Evolutionary conservation across 805 yeast genomes (phyloP).

Genomic region (Sugiyamaella lignohabitans): DNA sequence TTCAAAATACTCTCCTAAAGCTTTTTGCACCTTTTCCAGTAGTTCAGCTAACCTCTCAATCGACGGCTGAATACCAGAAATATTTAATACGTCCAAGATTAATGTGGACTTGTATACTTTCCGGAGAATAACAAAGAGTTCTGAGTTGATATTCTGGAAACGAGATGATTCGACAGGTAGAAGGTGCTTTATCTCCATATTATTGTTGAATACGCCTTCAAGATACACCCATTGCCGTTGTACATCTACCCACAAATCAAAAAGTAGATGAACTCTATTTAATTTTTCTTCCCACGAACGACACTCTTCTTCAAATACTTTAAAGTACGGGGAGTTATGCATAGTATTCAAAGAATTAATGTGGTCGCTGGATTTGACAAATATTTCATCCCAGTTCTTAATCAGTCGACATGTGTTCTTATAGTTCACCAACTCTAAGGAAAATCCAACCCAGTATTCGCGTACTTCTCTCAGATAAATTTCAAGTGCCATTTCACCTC

Average conservation of each 20-base stretch:
- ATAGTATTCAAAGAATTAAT: slow-evolving; percentile 58
- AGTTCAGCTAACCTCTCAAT: slow-evolving; percentile 50
- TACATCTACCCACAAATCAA: slow-evolving; percentile 72
- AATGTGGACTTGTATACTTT: slow-evolving; percentile 42
- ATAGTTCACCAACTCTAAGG: slow-evolving; percentile 50
- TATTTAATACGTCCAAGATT: slow-evolving; percentile 49
- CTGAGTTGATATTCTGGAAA: slow-evolving; percentile 57
- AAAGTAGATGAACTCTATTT: slow-evolving; percentile 42
- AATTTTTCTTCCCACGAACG: slow-evolving; percentile 50
- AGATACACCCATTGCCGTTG: slow-evolving; percentile 88
- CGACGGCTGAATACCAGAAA: slow-evolving; percentile 42
- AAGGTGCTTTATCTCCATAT: slow-evolving; percentile 51
- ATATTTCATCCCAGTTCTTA: slow-evolving; percentile 58
- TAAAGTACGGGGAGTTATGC: slow-evolving; percentile 59
- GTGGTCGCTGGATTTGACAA: slow-evolving; percentile 55
- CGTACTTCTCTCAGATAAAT: slow-evolving; percentile 46
- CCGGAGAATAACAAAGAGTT: slow-evolving; percentile 48
- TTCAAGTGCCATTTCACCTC: slow-evolving; percentile 63
- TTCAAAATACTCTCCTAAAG: slow-evolving; percentile 74
- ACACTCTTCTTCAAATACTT: slow-evolving; percentile 54
- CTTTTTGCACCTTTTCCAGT: slow-evolving; percentile 51
- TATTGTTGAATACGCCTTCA: slow-evolving; percentile 59
- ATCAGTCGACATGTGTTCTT: slow-evolving; percentile 49
- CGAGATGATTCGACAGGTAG: slow-evolving; percentile 66
- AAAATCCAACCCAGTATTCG: slow-evolving; percentile 47